Percentiles rank a stretch among this genome's conserved stretches.
These are phyloP conservation scores for Eucalyptus brandiana DNA, from an alignment of 345 rosid species.

Conservation along the genomic window DNA sequence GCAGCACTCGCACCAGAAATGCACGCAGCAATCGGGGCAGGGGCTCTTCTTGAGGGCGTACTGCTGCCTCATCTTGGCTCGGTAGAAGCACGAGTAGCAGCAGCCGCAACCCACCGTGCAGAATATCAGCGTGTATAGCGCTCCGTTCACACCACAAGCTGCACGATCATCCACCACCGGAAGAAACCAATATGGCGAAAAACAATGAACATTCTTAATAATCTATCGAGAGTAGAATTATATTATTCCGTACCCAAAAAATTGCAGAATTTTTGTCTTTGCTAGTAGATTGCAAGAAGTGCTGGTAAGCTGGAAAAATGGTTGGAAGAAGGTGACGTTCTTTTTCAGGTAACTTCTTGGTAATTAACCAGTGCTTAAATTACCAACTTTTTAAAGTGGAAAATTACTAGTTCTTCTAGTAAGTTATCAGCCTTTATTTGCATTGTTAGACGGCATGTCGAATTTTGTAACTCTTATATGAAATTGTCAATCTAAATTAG, in stretches of 20 bases:
- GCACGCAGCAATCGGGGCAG: background rate
- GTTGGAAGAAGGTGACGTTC: background rate
- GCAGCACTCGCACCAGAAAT: background rate
- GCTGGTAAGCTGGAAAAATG: background rate
- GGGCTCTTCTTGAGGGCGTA: background rate
- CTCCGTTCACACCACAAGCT: slow-evolving; percentile 28
- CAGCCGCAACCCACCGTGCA: slow-evolving; percentile 9
- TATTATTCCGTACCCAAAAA: too few relatives aligned
- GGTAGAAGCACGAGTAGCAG: slow-evolving; percentile 25
- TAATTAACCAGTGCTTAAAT: background rate
- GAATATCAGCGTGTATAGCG: slow-evolving; percentile 10
- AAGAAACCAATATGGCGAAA: background rate
- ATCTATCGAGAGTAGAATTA: background rate
- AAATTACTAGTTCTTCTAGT: background rate
- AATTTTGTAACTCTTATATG: background rate
- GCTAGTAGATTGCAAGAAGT: background rate
- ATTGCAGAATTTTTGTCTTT: background rate
- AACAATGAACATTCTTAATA: background rate
- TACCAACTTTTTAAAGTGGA: background rate
- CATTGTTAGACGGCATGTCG: background rate
- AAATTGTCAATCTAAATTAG: background rate
- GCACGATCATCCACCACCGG: background rate
- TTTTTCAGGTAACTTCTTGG: background rate
- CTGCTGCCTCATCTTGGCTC: slow-evolving; percentile 27
- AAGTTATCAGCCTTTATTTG: background rate